Evolutionary conservation across 2,329 filamentous ascomycete genomes (phyloP), one percentile per base, ranked within the genome.

Genomic region (Daldinia eschscholtzii): DNA sequence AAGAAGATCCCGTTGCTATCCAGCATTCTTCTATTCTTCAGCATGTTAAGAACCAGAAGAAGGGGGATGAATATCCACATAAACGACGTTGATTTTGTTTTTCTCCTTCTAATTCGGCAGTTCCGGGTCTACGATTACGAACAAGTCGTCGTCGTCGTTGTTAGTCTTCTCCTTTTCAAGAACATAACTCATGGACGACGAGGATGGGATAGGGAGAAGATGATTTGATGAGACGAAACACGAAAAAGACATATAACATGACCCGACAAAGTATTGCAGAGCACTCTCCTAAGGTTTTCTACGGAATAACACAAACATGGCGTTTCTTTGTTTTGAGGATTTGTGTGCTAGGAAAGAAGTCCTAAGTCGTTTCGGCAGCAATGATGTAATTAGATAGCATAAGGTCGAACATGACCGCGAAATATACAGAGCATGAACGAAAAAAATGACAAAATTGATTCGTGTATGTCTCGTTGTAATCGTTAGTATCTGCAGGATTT

Each of bases 211-310:
- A 52, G 58, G 18, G 44, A 44, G 50, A 12, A 20, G 39, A 3
- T 10, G 20, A 35, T 10, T 6, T 35, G 35, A 57, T 57, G 37
- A 18, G 2, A 62, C 37, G 58, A 63, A 42, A 60, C 20, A 55
- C 35, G 57, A 59, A 48, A 33, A 33, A 35, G 10, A 35, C 6
- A 26, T 70, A 42, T 59, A 60, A 56, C 41, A 56, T 18, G 39
- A 30, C 46, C 46, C 23, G 13, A 55, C n/a, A 30, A 50, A 59
- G 15, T 37, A 55, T 53, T 42, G 12, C 44, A 37, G 28, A 42
- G 44, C 50, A 50, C 20, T 20, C 15, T 35, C 12, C 15, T 39
- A 28, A 50, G 42, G 50, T 13, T 37, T 50, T 30, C 26, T 30
- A 33, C 13, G 26, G 15, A 52, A 52, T 33, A 26, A 15, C 7